Evolutionary conservation across 78 protist species (phyloP).

Genomic region (Pigoraptor vietnamica): DNA sequence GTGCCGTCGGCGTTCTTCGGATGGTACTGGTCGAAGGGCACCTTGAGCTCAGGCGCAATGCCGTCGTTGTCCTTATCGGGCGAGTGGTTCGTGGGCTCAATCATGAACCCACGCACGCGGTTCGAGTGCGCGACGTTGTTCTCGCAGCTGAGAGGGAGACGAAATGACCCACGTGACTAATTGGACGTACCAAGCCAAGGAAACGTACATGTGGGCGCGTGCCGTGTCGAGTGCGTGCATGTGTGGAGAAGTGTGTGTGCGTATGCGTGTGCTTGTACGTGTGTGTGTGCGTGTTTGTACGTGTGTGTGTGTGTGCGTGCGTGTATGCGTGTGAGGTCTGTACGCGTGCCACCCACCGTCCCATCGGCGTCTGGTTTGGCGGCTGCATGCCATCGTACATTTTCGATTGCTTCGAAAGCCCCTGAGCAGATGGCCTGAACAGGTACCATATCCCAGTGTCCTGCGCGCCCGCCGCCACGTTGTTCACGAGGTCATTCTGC

Average conservation of each 20-base stretch:
- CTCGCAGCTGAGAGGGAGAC: background rate
- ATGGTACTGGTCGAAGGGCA: background rate
- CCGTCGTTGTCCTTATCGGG: background rate
- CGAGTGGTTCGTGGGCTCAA: background rate
- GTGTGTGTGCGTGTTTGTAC: too few species aligned
- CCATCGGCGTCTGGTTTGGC: background rate
- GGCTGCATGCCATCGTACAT: background rate
- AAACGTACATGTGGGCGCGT: too few species aligned
- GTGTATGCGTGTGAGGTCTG: too few species aligned
- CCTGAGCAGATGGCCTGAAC: background rate
- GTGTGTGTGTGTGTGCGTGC: too few species aligned
- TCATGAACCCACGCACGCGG: background rate
- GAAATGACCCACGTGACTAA: too few species aligned
- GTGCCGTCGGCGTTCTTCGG: background rate
- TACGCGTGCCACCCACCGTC: background rate
- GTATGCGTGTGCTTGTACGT: too few species aligned
- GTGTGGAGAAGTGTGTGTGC: too few species aligned
- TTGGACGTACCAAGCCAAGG: too few species aligned
- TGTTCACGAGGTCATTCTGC: slow-evolving; percentile 1
- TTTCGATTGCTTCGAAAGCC: background rate
- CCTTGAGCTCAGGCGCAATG: background rate
- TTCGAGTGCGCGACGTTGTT: background rate
- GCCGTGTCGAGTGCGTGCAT: too few species aligned
- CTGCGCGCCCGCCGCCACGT: slow-evolving; percentile 37
- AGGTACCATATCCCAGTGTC: slow-evolving; percentile 21